These are phyloP conservation scores for Pseudonitzschia multiseries DNA, from an alignment of 108 stramenopile genomes.

Conservation along the genomic window DNA sequence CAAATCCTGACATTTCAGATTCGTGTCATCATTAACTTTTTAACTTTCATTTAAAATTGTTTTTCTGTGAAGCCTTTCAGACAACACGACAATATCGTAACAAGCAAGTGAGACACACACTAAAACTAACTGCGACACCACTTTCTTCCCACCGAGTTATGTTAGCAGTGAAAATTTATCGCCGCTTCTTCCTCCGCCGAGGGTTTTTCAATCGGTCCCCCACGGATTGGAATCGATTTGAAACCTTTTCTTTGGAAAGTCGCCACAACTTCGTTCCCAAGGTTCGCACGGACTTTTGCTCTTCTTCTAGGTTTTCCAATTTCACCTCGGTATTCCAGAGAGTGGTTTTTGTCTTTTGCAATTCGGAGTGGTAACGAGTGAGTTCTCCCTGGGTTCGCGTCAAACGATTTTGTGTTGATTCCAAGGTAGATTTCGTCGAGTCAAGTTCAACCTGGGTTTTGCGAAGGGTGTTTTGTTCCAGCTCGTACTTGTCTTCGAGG, in stretches of 20 bases:
- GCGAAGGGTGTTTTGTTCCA: not conserved
- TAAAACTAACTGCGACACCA: not conserved
- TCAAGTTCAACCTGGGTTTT: not conserved
- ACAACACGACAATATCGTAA: not conserved
- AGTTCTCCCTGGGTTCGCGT: not conserved
- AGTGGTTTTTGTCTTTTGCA: not conserved
- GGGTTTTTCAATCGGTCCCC: not conserved
- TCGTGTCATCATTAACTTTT: no score
- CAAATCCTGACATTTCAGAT: no score
- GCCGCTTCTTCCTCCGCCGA: not conserved
- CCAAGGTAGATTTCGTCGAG: not conserved
- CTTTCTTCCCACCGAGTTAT: no score
- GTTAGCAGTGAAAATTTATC: no score
- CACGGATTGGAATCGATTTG: not conserved
- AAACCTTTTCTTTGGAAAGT: not conserved
- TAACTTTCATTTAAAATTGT: no score
- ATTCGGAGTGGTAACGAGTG: not conserved
- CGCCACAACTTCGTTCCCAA: conserved; percentile 2
- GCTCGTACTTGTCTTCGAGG: conserved; percentile 1
- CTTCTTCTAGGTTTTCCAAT: conserved; percentile 3
- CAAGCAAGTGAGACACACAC: not conserved
- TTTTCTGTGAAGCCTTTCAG: not conserved
- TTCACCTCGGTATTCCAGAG: not conserved
- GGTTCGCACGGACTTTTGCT: not conserved
- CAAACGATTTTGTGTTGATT: not conserved